phyloP scores from a whole-genome alignment of 2,329 filamentous ascomycete species.

The Pseudogymnoascus sp. region DNA sequence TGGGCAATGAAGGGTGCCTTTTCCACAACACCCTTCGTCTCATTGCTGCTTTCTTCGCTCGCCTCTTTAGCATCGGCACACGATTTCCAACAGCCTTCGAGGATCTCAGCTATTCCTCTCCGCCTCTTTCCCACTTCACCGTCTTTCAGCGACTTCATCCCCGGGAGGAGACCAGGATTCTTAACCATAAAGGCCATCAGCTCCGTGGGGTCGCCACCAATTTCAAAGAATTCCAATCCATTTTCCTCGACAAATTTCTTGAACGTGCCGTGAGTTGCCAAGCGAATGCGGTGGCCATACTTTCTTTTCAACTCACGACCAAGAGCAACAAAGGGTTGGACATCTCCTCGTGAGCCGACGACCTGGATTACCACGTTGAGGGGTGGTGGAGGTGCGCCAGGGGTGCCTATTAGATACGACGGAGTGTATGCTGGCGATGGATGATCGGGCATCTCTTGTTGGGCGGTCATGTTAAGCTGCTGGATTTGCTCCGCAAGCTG shows the following conservation, averaged over 20 bases:
- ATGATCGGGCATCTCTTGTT: neutral
- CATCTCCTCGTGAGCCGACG: constrained; percentile 52
- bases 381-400: constrained; percentile 24
- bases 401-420: neutral
- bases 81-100: constrained; percentile 75
- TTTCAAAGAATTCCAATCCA: constrained; percentile 64
- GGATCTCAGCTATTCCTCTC: constrained; percentile 65
- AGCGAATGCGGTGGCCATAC: constrained; percentile 48
- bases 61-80: constrained; percentile 73
- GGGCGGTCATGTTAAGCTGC: neutral
- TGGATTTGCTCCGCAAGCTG: neutral
- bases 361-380: constrained; percentile 56
- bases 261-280: constrained; percentile 52
- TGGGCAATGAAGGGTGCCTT: constrained; percentile 61
- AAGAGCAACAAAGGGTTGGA: constrained; percentile 55
- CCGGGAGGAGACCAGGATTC: constrained; percentile 76
- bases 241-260: constrained; percentile 54
- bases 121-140: constrained; percentile 69
- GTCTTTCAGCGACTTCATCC: constrained; percentile 63
- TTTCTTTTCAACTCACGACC: constrained; percentile 44
- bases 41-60: constrained; percentile 17
- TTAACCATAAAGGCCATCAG: constrained; percentile 87
- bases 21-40: constrained; percentile 17
- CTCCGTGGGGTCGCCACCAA: constrained; percentile 59
- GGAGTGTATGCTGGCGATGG: neutral